phyloP scores from a whole-genome alignment of 2,329 filamentous ascomycete species.

The Trichoderma atroviride region DNA sequence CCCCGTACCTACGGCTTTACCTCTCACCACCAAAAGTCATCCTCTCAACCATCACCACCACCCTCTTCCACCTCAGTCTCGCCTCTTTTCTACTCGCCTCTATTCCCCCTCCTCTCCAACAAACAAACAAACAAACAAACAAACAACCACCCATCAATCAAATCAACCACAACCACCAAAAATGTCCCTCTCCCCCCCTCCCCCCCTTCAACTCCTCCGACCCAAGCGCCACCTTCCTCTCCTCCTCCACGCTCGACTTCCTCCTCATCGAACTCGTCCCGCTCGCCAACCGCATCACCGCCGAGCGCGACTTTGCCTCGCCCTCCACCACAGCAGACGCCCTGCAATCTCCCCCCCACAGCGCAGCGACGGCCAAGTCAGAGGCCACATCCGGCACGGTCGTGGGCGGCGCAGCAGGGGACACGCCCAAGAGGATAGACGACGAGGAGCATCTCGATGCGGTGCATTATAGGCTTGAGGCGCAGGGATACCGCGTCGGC shows the following conservation, averaged over 20 bases:
- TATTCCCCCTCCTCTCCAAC: neutral
- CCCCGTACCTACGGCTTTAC: neutral
- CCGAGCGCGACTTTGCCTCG: constrained; percentile 62
- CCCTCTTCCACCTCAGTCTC: neutral
- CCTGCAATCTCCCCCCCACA: neutral
- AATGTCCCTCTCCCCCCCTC: constrained; percentile 75
- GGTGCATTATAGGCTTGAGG: constrained; percentile 82
- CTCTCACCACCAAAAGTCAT: constrained; percentile 4
- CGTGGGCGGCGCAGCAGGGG: neutral
- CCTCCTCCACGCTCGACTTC: constrained; percentile 86
- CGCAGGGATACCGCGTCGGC: constrained; percentile 86
- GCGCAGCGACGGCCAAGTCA: neutral
- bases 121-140: neutral
- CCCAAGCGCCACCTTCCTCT: constrained; percentile 74
- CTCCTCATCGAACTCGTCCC: constrained; percentile 96
- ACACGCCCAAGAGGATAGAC: constrained; percentile 46
- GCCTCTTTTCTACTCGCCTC: neutral
- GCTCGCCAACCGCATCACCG: constrained; percentile 83
- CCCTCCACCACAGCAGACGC: constrained; percentile 10
- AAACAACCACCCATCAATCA: neutral
- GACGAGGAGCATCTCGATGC: constrained; percentile 84
- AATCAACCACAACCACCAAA: neutral
- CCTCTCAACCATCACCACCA: neutral
- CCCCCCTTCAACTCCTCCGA: constrained; percentile 73
- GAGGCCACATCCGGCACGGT: neutral